A percentile compares a stretch with the other conserved stretches of the same genome.
Conservation (phyloP, 495 filamentous ascomycete genomes). For the Penicillium bialowiezense region DNA sequence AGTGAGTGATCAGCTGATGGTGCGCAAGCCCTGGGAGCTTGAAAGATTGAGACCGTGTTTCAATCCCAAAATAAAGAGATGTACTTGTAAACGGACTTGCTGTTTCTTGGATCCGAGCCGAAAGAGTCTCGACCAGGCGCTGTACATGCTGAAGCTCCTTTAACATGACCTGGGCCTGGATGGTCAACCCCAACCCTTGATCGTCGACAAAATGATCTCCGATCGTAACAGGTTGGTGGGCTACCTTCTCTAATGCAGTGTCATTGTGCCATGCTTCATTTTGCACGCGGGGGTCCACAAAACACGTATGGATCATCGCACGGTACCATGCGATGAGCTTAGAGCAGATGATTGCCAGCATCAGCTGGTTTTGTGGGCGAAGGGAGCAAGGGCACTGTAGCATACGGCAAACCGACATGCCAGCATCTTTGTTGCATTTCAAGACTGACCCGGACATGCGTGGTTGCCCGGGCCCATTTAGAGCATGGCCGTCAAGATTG, state of each 20-base stretch:
- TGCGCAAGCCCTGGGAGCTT: background rate
- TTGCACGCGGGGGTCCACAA: background rate
- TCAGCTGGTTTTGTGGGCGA: conserved; percentile 7
- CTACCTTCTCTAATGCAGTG: background rate
- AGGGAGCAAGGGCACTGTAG: conserved; percentile 9
- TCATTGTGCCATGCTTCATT: background rate
- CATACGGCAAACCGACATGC: conserved; percentile 10
- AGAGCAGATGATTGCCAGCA: conserved; percentile 5
- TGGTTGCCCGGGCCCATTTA: background rate
- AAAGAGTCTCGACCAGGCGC: conserved; percentile 6
- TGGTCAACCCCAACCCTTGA: background rate
- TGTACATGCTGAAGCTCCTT: conserved; percentile 3
- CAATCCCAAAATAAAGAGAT: background rate
- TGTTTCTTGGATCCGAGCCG: conserved; percentile 2
- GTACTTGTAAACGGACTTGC: background rate
- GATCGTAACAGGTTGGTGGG: conserved; percentile 4
- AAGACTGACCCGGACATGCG: conserved; percentile 10
- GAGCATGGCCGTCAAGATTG: background rate
- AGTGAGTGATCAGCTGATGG: background rate
- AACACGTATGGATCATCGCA: conserved; percentile 5
- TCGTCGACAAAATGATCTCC: conserved; percentile 8
- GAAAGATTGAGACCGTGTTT: background rate
- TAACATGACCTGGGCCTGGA: conserved; percentile 1
- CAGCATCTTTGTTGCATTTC: conserved; percentile 6
- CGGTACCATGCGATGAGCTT: conserved; percentile 1